Evolutionary conservation across 2,329 filamentous ascomycete genomes (phyloP), one percentile per base, ranked within the genome.

Genomic region (Xylariaceae sp.): DNA sequence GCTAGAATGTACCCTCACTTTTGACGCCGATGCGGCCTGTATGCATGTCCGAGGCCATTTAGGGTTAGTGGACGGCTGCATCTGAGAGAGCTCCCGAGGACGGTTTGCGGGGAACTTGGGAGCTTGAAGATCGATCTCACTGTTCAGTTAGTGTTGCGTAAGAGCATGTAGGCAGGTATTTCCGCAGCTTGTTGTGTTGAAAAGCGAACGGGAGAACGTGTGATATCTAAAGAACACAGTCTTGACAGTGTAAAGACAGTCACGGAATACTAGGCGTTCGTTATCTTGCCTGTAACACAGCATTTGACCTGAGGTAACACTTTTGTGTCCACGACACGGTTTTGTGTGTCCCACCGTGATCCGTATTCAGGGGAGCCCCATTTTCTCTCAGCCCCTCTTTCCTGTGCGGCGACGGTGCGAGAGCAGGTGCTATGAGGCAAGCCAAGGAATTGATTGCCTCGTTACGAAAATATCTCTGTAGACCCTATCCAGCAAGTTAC

Each of bases 51-150:
- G 49, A 51, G 30, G 44, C 59, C 47, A 23, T 39, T 62, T 62
- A 15, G 47, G 59, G 37, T 44, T 54, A 53, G 37, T 42, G 1
- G 11, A 53, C 17, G 39, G 53, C 15, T 50, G 55, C 53, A 42
- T 42, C 37, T 42, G 37, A 42, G 11, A 9, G 11, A 42, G 37
- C 37, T 42, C 9, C 37, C 37, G 37, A 42, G 11, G 37, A 17
- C 39, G 15, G 45, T 2, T 50, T 62, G 60, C 57, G 57, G 56
- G 49, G 55, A 53, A 59, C 51, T 54, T 55, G 49, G 48, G 35
- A 52, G 50, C 9, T 53, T 51, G 51, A 52, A 44, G 35, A 18
- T 17, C 13, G 15, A n/a, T 45, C 42, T 45, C 5, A 8, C 9
- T 42, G 37, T 42, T 42, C 2, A 3, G 8, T 42, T 42, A 42